Conservation (phyloP, 768 basidiomycete species). For the Lentinula aciculospora region DNA sequence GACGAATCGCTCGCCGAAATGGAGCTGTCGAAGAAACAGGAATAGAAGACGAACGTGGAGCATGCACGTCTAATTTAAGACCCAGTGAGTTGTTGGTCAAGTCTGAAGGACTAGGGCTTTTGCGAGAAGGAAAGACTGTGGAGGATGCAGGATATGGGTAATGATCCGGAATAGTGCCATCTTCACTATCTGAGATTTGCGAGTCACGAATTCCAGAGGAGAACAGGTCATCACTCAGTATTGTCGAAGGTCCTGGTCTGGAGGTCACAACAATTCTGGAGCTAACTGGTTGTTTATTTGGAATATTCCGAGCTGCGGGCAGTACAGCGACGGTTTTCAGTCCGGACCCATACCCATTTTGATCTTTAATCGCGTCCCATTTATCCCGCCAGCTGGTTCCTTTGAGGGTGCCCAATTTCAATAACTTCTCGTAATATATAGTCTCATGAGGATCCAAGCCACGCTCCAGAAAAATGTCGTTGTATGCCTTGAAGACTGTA, state of each 20-base stretch:
- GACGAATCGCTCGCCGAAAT: conserved; percentile 13
- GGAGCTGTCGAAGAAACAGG: conserved; percentile 8
- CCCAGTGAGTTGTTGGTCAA: conserved; percentile 16
- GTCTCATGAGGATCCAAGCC: conserved; percentile 79
- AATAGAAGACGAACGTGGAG: background rate
- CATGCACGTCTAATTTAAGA: conserved; percentile 14
- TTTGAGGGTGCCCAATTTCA: conserved; percentile 79
- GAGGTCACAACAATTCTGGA: background rate
- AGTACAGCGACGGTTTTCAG: background rate
- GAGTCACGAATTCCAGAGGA: background rate
- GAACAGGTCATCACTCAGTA: conserved; percentile 1
- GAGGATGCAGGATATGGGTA: background rate
- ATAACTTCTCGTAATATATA: conserved; percentile 72
- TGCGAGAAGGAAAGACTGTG: background rate
- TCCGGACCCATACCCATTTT: conserved; percentile 30
- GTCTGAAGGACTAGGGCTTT: conserved; percentile 20
- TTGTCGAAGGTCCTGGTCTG: conserved; percentile 22
- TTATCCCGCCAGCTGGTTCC: conserved; percentile 79
- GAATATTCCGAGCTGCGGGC: too few species aligned
- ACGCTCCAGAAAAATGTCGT: conserved; percentile 66
- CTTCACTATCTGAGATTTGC: background rate
- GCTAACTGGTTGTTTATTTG: background rate
- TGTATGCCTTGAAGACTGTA: conserved; percentile 81
- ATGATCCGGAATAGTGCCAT: background rate
- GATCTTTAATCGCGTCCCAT: conserved; percentile 67